Evolutionary conservation across 768 basidiomycete species (phyloP), one percentile per base, ranked within the genome.

Genomic region (Pilatotrama ljubarskyi): DNA sequence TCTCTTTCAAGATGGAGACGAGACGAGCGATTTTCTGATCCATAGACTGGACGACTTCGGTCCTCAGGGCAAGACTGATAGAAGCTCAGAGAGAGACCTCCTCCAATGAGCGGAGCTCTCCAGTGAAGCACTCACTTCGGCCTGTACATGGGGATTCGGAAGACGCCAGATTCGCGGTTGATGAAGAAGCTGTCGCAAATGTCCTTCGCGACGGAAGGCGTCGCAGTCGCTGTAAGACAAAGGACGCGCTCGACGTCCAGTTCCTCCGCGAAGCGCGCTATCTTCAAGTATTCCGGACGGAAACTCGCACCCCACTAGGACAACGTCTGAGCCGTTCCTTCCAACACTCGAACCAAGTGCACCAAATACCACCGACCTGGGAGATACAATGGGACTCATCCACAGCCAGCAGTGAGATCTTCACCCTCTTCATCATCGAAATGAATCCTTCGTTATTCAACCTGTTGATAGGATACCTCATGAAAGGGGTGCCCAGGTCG

Each of bases 361-460:
- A 24, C 4, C 22, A 29, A 18, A 7, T 50, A 24, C 14, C 1
- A 55, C 55, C 13, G 10, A 76, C 76, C 67, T 78, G 77, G 0
- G 77, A 78, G 35, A 79, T 76, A 63, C 80, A 81, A 55, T 82
- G 80, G 1, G 79, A 77, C 63, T 82, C 80, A 51, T 82, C 81
- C 0, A 83, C 76, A 0, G 82, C 81, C 1, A 82, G 70, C 0
- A 83, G 69, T 1, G 78, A 75, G 10, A 82, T 77, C 40, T 72
- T 74, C 35, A 79, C 75, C 11, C 69, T 65, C 8, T 65, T 60
- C 72, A 83, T 79, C 74, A 82, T 70, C n/a, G 74, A 60, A 10
- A 77, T 61, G 66, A 80, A 77, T 0, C 71, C 63, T 62, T 81
- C 80, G 61, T 80, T 81, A 66, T 79, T 80, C 25, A 81, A 66